Conservation (phyloP, 2,329 filamentous ascomycete species). For the Cryphonectria radicalis region DNA sequence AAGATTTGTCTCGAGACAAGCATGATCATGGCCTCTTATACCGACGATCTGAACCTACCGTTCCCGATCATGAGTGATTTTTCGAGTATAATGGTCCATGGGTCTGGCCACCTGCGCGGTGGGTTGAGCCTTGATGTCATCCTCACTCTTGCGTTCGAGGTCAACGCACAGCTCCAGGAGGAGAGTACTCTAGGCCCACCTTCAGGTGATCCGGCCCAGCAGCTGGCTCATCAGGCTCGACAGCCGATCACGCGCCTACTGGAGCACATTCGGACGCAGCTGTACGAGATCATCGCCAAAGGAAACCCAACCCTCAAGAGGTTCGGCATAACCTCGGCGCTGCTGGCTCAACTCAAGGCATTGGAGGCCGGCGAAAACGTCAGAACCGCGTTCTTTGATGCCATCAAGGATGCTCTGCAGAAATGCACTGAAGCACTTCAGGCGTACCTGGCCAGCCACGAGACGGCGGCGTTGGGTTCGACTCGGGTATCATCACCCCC, state of each 20-base stretch:
- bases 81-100: conserved; percentile 12
- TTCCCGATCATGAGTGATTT: neutral
- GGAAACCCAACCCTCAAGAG: conserved; percentile 20
- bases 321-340: neutral
- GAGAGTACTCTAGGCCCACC: neutral
- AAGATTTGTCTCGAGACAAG: conserved; percentile 34
- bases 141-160: conserved; percentile 15
- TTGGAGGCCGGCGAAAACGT: conserved; percentile 15
- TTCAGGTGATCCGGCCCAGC: conserved; percentile 13
- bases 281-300: conserved; percentile 18
- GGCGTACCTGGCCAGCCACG: neutral
- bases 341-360: conserved; percentile 17
- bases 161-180: conserved; percentile 22
- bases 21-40: conserved; percentile 34
- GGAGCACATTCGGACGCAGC: conserved; percentile 21
- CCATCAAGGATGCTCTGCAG: conserved; percentile 10
- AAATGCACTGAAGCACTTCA: conserved; percentile 8
- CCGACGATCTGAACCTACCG: conserved; percentile 24
- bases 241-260: conserved; percentile 11
- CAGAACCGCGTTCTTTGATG: neutral
- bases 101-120: conserved; percentile 16
- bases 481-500: neutral
- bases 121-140: conserved; percentile 19
- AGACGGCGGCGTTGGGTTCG: neutral
- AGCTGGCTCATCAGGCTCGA: conserved; percentile 14